phyloP scores from a whole-genome alignment of 805 yeast species.

The Candida anglica region DNA sequence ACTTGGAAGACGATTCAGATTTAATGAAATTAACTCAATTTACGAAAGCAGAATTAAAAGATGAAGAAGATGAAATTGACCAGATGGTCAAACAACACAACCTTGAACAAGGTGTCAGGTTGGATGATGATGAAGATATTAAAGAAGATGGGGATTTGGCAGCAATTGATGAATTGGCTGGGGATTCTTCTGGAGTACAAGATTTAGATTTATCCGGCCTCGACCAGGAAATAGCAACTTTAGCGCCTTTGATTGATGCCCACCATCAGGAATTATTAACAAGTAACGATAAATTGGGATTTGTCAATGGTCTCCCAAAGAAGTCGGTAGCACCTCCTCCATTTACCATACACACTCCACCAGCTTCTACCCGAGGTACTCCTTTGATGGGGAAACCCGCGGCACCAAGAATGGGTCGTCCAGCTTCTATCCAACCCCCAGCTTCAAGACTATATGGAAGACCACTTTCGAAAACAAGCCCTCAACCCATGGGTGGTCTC shows the following conservation, averaged over 20 bases:
- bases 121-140: slow-evolving; percentile 15
- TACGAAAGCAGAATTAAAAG: slow-evolving; percentile 19
- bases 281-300: slow-evolving; percentile 6
- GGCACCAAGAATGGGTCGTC: slow-evolving; percentile 41
- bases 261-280: slow-evolving; percentile 25
- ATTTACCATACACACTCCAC: slow-evolving; percentile 4
- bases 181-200: slow-evolving; percentile 7
- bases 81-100: slow-evolving; percentile 32
- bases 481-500: slow-evolving; percentile 11
- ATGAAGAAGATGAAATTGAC: slow-evolving; percentile 35
- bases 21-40: slow-evolving; percentile 12
- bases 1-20: slow-evolving; percentile 11
- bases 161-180: background rate
- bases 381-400: slow-evolving; percentile 33
- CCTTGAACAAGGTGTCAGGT: slow-evolving; percentile 25
- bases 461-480: slow-evolving; percentile 1
- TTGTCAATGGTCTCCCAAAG: background rate
- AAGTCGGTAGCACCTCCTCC: slow-evolving; percentile 4
- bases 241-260: slow-evolving; percentile 36
- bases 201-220: slow-evolving; percentile 28
- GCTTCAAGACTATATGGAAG: slow-evolving; percentile 33
- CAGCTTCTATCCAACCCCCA: slow-evolving; percentile 44
- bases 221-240: slow-evolving; percentile 38
- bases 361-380: slow-evolving; percentile 9
- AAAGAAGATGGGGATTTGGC: slow-evolving; percentile 2